Evolutionary conservation across 495 filamentous ascomycete genomes (phyloP), one percentile per base, ranked within the genome.

Genomic region (Apiosordaria backusii): DNA sequence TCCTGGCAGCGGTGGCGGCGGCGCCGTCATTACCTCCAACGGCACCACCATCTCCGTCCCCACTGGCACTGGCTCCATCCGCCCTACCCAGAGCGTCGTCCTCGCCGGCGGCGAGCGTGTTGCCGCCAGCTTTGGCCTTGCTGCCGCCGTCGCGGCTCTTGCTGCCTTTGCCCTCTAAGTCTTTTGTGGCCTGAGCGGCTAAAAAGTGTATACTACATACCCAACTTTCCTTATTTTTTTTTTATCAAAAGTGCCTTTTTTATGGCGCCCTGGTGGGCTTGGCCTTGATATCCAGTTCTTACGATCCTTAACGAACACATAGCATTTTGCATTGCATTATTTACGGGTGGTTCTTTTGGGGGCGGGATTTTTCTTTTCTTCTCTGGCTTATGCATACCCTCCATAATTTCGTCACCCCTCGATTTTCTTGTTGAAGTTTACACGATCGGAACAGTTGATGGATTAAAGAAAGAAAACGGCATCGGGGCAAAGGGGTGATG

Each of bases 1-100:
- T 24, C 80, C 73, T 27, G 69, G 23, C 82, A 82, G 81, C 57
- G 90, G 87, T 45, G 68, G 73, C 63, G 80, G 75, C 59, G 69
- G 68, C 27, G 71, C 86, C 21, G 27, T 69, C 66, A 67, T 69
- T 58, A 62, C 63, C 27, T 64, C 65, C 53, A 19, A 68, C 61
- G 24, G 70, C 22, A 73, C 71, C 70, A 60, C 68, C 26, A 71
- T 67, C n/a, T 69, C 61, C 60, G 69, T 71, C 57, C 72, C 75
- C 57, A 72, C 60, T 35, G 68, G 71, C 65, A 77, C 78, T 53
- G 35, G 76, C 60, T 67, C 63, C 40, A 18, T 76, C 69, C 72
- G 70, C 35, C 71, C 70, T 22, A 61, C 65, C 61, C 70, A 74
- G 25, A 69, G 65, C 55, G 69, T 80, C 70, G 72, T 77, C 65